Conservation (phyloP, 208 protist genomes). For the Acanthamoeba polyphaga region DNA sequence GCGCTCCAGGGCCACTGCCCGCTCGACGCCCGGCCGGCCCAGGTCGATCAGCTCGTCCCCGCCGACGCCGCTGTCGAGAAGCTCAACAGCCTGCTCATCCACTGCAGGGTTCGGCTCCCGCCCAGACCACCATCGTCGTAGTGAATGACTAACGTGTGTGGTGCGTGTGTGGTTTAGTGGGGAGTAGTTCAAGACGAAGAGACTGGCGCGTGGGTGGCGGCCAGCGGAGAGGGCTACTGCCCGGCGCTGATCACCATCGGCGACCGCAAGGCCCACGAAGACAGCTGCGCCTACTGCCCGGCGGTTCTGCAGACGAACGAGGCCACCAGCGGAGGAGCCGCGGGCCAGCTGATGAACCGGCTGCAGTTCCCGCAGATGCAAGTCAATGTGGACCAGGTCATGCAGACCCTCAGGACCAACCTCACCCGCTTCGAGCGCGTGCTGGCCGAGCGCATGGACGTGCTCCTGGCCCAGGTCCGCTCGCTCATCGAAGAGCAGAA, state of each 20-base stretch:
- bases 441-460: constrained; percentile 27
- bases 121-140: not conserved
- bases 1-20: constrained; percentile 35
- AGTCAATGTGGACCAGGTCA: constrained; percentile 1
- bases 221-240: not conserved
- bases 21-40: not conserved
- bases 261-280: constrained; percentile 34
- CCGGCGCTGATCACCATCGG: constrained; percentile 42
- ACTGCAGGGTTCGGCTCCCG: constrained; percentile 4
- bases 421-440: constrained; percentile 16
- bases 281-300: constrained; percentile 13
- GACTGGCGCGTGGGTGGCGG: not conserved
- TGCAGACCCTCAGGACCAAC: constrained; percentile 1
- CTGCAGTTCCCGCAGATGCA: constrained; percentile 16
- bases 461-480: not conserved
- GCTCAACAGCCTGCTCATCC: constrained; percentile 24
- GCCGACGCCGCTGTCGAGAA: not conserved
- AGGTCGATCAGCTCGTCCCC: not conserved
- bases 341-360: not conserved
- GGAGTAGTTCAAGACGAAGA: constrained; percentile 26
- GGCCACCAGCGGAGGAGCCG: not conserved
- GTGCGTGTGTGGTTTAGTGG: not conserved
- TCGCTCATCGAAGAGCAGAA: constrained; percentile 29
- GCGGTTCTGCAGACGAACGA: not conserved
- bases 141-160: not conserved